Evolutionary conservation across 2,329 filamentous ascomycete genomes (phyloP), one percentile per base, ranked within the genome.

Genomic region (Bipolaris bicolor): DNA sequence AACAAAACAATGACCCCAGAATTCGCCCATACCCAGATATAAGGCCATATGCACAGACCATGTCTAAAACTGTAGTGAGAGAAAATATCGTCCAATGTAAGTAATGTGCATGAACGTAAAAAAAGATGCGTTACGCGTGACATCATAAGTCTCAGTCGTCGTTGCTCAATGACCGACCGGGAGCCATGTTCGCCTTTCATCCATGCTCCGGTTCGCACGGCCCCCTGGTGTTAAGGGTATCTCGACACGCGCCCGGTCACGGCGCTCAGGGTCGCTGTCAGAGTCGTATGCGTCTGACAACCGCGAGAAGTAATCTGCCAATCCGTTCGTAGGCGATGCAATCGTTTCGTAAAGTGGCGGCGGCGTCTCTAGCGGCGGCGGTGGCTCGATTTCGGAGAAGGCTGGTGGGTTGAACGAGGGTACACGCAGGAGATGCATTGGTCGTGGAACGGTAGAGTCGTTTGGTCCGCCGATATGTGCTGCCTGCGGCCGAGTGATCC

Each of bases 321-420:
- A 76, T 0, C 85, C 85, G 11, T 75, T 88, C 77, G 79, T 92
- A 76, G 73, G 91, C 15, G 89, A 90, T 1, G 95, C 86, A 36
- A 96, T 90, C 3, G 84, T 82, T 57, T 94, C 90, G 73, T 97
- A 97, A 55, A 90, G 87, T 0, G 93, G 93, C 7, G 93, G 93
- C 1, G 92, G 92, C 0, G 92, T 96, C 62, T 90, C 81, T 15
- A 90, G 75, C 0, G 89, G 87, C 49, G 90, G 90, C 3, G 91
- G 90, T 0, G 90, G 88, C 5, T 87, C 83, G 51, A 96, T 90
- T 5, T 91, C 91, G 60, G 95, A 89, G 70, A 96, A 97, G 0
- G 91, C 86, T 0, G 93, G 92, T 1, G 93, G 93, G 57, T 92
- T 92, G 78, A 92, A 96, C 0, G 91, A 96, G 0, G 93, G 93